A percentile compares a stretch with the other conserved stretches of the same genome.
Conservation (phyloP, 2,329 filamentous ascomycete genomes). For the Fusarium albidum region DNA sequence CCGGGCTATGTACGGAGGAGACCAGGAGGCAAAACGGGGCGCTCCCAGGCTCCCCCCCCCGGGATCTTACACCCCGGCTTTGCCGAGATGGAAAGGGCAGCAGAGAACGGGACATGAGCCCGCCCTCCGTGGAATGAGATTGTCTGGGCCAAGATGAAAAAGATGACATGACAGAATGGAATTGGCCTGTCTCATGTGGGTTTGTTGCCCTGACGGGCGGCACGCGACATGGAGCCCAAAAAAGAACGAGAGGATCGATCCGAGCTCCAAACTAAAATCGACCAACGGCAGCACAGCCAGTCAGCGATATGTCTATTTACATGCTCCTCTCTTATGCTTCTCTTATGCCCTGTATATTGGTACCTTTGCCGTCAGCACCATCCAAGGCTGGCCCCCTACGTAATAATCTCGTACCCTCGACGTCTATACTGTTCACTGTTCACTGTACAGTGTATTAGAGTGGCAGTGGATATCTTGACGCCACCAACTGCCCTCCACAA, state of each 20-base stretch:
- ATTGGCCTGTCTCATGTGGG: constrained; percentile 14
- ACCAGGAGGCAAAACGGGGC: neutral
- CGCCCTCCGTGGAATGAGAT: neutral
- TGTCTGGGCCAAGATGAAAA: neutral
- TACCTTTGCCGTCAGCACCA: no score
- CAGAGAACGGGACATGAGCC: neutral
- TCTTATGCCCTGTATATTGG: no score
- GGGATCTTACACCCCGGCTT: neutral
- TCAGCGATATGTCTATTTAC: no score
- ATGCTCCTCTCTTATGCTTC: no score
- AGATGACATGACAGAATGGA: neutral
- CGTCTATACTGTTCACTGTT: neutral
- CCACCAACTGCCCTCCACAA: neutral
- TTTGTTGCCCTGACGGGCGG: constrained; percentile 32
- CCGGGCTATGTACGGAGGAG: constrained; percentile 19
- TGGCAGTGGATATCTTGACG: neutral
- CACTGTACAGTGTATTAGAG: no score
- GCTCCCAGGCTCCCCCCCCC: neutral
- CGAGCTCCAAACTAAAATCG: no score
- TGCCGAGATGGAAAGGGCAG: neutral
- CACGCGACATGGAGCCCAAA: constrained; percentile 27
- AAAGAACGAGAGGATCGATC: no score
- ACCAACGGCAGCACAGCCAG: neutral
- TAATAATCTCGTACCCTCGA: neutral
- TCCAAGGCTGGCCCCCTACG: no score